Evolutionary conservation across 768 basidiomycete species (phyloP), one percentile per base, ranked within the genome.

Genomic region (Coprinopsis cinerea): DNA sequence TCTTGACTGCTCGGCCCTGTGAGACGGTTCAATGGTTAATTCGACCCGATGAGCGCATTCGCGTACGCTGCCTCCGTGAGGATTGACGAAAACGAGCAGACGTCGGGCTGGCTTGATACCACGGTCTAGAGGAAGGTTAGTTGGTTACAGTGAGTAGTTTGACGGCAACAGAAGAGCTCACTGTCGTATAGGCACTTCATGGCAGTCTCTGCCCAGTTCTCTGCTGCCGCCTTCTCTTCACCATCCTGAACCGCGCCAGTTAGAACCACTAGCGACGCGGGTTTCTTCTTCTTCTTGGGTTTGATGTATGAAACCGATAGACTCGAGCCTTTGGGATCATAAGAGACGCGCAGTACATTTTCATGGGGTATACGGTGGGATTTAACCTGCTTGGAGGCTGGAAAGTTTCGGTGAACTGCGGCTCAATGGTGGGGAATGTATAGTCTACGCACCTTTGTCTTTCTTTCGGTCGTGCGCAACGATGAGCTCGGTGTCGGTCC

Each of bases 81-180:
- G 92, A 62, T 93, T 94, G 32, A 94, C 73, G 36, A 94, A 60
- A 6, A 92, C 75, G 53, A 81, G 79, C 25, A 94, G 60, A 17
- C 70, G 67, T 40, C 83, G 74, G 44, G 70, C 62, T 18, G 74
- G 79, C 56, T 76, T 75, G n/a, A 78, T 63, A 35, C 78, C 86
- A 74, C 60, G 41, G 53, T 57, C 66, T 69, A 48, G 27, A 30
- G 20, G 13, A 20, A 14, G 53, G 30, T 46, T 32, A 30, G 37
- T 43, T 25, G 36, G 7, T 32, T 14, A 36, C 25, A 23, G 9
- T 22, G 26, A 39, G 20, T 39, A 18, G 26, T 15, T 46, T n/a
- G 23, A 32, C 18, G 30, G 15, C 41, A 20, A 48, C 44, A 43
- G 35, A 37, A 40, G 20, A 36, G 43, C 68, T 44, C 51, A 83